These are phyloP conservation scores for Chlorella sp. DNA, from an alignment of 139 green algal genomes.

Conservation along the genomic window DNA sequence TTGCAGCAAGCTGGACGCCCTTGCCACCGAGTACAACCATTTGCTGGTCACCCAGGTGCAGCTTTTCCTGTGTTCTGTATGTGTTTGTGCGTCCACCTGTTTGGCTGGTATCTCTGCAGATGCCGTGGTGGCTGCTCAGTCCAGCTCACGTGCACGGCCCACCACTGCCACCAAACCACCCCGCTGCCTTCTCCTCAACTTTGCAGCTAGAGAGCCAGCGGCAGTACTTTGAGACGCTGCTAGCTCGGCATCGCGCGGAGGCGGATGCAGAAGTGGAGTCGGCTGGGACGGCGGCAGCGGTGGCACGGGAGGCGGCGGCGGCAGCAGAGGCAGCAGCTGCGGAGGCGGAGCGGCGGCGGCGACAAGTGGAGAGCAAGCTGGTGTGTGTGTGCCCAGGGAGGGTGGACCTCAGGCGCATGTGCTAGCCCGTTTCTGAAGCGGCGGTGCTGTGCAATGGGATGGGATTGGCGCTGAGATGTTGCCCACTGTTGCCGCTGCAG, in stretches of 20 bases:
- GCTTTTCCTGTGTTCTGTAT: no score
- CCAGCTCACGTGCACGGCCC: no score
- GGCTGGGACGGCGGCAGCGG: constrained; percentile 22
- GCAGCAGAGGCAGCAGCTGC: constrained; percentile 13
- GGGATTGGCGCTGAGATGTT: neutral
- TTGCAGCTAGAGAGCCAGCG: constrained; percentile 90
- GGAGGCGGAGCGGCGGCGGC: constrained; percentile 56
- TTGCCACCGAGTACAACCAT: constrained; percentile 91
- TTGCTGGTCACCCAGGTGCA: constrained; percentile 76
- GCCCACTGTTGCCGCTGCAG: neutral
- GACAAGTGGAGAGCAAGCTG: constrained; percentile 68
- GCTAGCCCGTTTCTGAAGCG: no score
- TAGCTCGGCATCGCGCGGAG: constrained; percentile 18
- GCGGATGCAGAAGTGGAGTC: constrained; percentile 37
- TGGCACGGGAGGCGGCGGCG: neutral
- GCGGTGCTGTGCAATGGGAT: no score
- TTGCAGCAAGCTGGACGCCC: constrained; percentile 77
- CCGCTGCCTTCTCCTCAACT: no score
- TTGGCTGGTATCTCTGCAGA: no score
- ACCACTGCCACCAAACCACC: no score
- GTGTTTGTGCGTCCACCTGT: no score
- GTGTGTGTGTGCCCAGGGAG: constrained; percentile 12
- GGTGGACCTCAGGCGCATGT: no score
- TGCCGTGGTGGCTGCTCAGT: no score
- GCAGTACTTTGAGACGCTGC: constrained; percentile 82